Conservation (phyloP, 371 early-diverging fungal genomes). For the Haplosporangium sp. region DNA sequence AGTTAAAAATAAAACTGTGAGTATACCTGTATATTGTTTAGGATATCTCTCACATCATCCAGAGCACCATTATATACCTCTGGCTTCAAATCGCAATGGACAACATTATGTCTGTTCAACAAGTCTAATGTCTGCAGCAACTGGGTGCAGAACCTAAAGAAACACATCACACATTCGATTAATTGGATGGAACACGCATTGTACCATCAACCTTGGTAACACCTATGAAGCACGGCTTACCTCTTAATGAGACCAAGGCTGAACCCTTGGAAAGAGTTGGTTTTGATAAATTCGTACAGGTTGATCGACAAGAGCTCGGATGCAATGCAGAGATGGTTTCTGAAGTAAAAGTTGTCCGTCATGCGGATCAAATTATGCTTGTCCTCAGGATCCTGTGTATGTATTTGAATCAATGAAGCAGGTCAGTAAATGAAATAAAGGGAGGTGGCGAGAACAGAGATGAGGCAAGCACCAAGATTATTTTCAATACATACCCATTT, state of each 20-base stretch:
- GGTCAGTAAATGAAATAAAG: neutral
- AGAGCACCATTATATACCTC: conserved; percentile 86
- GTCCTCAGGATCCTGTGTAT: conserved; percentile 83
- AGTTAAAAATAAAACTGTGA: neutral
- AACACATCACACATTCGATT: too few relatives aligned
- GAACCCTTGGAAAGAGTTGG: conserved; percentile 92
- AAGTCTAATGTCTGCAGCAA: conserved; percentile 85
- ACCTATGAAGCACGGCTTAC: conserved; percentile 24
- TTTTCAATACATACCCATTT: conserved; percentile 63
- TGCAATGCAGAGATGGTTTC: conserved; percentile 90
- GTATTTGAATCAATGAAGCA: neutral
- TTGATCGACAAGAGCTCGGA: conserved; percentile 96
- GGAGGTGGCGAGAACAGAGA: neutral
- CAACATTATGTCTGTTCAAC: conserved; percentile 79
- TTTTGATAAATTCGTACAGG: conserved; percentile 97
- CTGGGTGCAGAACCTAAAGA: conserved; percentile 80
- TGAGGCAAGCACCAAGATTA: too few relatives aligned
- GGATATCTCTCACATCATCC: neutral
- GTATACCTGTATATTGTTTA: neutral
- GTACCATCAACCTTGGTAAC: neutral
- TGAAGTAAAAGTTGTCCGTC: conserved; percentile 91
- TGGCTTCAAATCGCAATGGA: conserved; percentile 99
- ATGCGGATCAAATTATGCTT: conserved; percentile 86
- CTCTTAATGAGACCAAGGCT: conserved; percentile 82
- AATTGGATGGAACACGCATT: too few relatives aligned